These are phyloP conservation scores for Solanum tacnaense DNA, from an alignment of 257 asterid species.

Conservation along the genomic window DNA sequence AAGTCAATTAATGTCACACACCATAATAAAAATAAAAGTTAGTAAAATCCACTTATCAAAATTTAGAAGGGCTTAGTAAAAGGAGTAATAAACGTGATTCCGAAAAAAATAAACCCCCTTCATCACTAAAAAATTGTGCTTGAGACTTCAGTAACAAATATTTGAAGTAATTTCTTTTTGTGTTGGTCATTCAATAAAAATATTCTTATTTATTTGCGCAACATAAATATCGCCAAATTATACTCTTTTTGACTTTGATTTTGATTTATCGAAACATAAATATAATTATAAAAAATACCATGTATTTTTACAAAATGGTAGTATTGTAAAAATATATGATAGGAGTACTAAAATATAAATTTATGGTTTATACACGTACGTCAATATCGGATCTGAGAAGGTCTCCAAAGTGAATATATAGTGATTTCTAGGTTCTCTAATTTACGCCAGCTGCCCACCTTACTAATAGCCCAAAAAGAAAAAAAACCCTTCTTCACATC, in stretches of 20 bases:
- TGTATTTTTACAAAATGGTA: no score
- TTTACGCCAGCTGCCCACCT: not conserved
- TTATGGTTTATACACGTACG: no score
- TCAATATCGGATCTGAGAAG: constrained; percentile 10
- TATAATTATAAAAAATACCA: not conserved
- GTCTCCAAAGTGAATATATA: not conserved
- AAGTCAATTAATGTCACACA: no score
- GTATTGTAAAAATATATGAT: no score
- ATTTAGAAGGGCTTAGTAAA: not conserved
- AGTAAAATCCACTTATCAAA: not conserved
- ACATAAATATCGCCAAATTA: not conserved
- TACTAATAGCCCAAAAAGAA: not conserved
- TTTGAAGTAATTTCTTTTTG: no score
- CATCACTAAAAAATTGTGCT: not conserved
- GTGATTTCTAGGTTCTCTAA: not conserved
- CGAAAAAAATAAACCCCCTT: not conserved
- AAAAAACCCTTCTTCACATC: not conserved
- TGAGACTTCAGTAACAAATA: no score
- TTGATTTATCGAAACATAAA: not conserved
- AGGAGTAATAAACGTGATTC: not conserved
- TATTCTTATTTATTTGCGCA: no score
- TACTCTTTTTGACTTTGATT: not conserved
- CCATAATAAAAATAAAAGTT: not conserved
- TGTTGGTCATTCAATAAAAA: not conserved
- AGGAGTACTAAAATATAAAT: not conserved